Evolutionary conservation across 1,284 basidiomycete species (phyloP).

Genomic region (Exobasidium rhododendri): DNA sequence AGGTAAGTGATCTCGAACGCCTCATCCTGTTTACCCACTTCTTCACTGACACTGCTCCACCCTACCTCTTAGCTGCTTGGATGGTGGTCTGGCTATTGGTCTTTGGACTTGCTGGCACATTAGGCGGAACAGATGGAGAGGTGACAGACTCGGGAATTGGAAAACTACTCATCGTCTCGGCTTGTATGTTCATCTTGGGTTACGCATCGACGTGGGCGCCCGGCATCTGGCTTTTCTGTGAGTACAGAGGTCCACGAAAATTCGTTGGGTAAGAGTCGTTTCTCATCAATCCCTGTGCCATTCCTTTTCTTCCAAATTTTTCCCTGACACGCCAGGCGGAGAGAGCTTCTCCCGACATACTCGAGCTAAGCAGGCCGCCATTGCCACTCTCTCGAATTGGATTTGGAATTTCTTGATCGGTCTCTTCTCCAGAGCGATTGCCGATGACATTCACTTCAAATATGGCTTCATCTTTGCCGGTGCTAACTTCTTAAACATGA

Average conservation of each 20-base stretch:
- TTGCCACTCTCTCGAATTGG: slow-evolving; percentile 70
- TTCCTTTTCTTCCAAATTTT: too few species aligned
- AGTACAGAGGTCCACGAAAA: neutral
- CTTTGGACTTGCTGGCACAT: slow-evolving; percentile 72
- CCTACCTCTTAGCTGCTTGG: too few species aligned
- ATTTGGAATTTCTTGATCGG: slow-evolving; percentile 66
- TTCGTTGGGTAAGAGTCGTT: too few species aligned
- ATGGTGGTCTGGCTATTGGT: slow-evolving; percentile 73
- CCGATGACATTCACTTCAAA: slow-evolving; percentile 57
- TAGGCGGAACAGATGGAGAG: slow-evolving; percentile 59
- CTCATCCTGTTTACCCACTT: too few species aligned
- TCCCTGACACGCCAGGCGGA: slow-evolving; percentile 18
- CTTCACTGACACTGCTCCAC: too few species aligned
- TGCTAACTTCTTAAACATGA: slow-evolving; percentile 59
- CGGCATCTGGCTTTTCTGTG: slow-evolving; percentile 46
- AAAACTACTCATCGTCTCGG: slow-evolving; percentile 70
- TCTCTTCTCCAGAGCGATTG: slow-evolving; percentile 61
- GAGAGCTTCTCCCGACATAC: slow-evolving; percentile 74
- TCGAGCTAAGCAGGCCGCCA: slow-evolving; percentile 70
- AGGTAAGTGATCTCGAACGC: too few species aligned
- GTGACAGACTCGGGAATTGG: slow-evolving; percentile 58
- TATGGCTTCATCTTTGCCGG: slow-evolving; percentile 74
- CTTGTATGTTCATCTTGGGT: slow-evolving; percentile 73
- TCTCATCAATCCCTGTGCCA: too few species aligned
- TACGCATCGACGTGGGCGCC: slow-evolving; percentile 70